phyloP scores from a whole-genome alignment of 306 rosid species.

The Malus asiatica region DNA sequence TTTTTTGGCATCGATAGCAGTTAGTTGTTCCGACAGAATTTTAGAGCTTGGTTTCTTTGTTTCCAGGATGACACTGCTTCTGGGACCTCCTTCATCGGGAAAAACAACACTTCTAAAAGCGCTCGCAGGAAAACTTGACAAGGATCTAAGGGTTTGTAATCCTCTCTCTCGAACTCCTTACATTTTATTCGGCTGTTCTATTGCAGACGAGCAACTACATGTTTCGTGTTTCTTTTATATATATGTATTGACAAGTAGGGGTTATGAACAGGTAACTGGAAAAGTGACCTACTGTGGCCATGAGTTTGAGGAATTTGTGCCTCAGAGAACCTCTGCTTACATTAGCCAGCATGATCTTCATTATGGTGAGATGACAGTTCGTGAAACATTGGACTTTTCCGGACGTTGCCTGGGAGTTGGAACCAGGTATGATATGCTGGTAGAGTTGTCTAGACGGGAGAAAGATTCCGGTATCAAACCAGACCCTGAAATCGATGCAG shows the following conservation, averaged over 20 bases:
- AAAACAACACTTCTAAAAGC: conserved; percentile 29
- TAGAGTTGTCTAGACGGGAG: conserved; percentile 53
- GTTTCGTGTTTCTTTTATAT: not conserved
- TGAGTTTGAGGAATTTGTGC: conserved; percentile 73
- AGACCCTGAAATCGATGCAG: conserved; percentile 58
- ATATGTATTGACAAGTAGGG: not conserved
- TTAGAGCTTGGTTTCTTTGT: no score
- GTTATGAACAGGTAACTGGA: conserved; percentile 50
- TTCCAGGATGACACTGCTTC: conserved; percentile 31
- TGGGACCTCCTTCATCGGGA: conserved; percentile 36
- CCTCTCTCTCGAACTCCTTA: not conserved
- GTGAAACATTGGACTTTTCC: conserved; percentile 63
- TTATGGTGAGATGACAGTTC: conserved; percentile 66
- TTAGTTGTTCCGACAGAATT: no score
- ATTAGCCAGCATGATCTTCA: conserved; percentile 89
- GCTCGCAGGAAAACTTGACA: conserved; percentile 29
- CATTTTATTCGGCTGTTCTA: not conserved
- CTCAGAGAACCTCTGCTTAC: conserved; percentile 85
- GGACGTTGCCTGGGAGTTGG: conserved; percentile 69
- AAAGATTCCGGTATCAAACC: conserved; percentile 56
- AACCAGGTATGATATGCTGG: conserved; percentile 50
- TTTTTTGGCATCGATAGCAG: not conserved
- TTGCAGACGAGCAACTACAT: not conserved
- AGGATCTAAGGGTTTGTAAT: conserved; percentile 23
- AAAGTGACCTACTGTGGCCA: conserved; percentile 80